Evolutionary conservation across 1,139 yeast species (phyloP).

Genomic region (Tardiomyces depauwii): DNA sequence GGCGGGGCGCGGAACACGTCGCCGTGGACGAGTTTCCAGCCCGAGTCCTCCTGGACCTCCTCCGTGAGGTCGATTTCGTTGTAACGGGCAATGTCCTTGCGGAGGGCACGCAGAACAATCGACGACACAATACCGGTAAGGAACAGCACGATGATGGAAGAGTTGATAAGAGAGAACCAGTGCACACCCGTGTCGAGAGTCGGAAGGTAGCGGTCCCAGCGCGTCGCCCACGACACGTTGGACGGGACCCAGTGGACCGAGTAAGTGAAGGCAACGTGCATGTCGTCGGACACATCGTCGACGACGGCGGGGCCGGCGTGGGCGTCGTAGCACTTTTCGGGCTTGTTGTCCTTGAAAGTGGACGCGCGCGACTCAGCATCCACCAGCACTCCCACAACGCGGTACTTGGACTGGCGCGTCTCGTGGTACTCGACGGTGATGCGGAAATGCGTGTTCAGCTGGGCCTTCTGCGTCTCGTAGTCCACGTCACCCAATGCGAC

Average conservation of each 20-base stretch:
- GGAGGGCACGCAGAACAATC: constrained; percentile 67
- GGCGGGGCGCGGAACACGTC: constrained; percentile 87
- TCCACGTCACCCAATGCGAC: constrained; percentile 55
- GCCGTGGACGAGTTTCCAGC: constrained; percentile 96
- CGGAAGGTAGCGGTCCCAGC: constrained; percentile 97
- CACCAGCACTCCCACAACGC: constrained; percentile 88
- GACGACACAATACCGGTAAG: constrained; percentile 73
- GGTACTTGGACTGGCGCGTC: constrained; percentile 52
- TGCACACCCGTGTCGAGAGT: constrained; percentile 87
- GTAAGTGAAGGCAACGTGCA: constrained; percentile 43
- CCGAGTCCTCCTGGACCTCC: constrained; percentile 86
- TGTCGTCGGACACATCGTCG: constrained; percentile 22
- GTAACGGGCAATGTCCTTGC: constrained; percentile 76
- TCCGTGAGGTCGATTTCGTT: constrained; percentile 75
- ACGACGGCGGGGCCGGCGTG: constrained; percentile 1
- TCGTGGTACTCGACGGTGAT: constrained; percentile 73
- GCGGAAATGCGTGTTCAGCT: constrained; percentile 70
- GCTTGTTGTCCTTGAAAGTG: neutral
- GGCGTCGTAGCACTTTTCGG: neutral
- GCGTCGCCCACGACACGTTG: constrained; percentile 85
- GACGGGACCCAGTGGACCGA: constrained; percentile 58
- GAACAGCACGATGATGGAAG: constrained; percentile 67
- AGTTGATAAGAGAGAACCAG: constrained; percentile 87
- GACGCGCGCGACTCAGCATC: constrained; percentile 33
- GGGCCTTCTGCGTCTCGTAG: constrained; percentile 28